Conservation (phyloP, 306 rosid species). For the Cyamopsis tetragonoloba region DNA sequence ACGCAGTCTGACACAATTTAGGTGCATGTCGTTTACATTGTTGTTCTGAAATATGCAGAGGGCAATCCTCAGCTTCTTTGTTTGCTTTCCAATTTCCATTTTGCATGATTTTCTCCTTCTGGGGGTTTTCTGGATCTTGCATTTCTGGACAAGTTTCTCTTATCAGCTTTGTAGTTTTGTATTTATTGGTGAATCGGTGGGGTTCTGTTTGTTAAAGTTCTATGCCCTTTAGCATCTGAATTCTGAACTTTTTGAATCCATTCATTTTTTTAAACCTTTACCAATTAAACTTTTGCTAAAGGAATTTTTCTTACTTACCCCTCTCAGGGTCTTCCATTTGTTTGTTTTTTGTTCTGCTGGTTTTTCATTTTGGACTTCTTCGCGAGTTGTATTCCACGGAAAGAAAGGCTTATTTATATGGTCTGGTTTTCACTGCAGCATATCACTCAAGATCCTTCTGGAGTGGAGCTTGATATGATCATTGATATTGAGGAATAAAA, state of each 20-base stretch:
- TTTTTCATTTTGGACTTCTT: slow-evolving; percentile 13
- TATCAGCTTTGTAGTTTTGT: slow-evolving; percentile 19
- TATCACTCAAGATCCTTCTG: slow-evolving; percentile 26
- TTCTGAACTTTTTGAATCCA: slow-evolving; percentile 25
- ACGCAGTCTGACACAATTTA: slow-evolving; percentile 29
- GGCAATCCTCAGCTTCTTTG: not conserved
- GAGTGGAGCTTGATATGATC: slow-evolving; percentile 37
- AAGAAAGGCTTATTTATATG: slow-evolving; percentile 19
- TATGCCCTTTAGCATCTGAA: slow-evolving; percentile 2
- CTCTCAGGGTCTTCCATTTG: not conserved
- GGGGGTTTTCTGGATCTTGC: slow-evolving; percentile 41
- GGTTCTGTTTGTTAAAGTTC: slow-evolving; percentile 8
- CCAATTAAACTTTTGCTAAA: not conserved
- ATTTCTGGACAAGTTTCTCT: slow-evolving; percentile 9
- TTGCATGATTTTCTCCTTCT: slow-evolving; percentile 19
- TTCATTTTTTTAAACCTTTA: slow-evolving; percentile 1
- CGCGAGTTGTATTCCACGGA: not conserved
- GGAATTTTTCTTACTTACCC: not conserved
- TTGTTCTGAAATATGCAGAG: slow-evolving; percentile 11
- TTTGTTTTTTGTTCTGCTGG: slow-evolving; percentile 18
- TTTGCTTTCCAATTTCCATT: not conserved
- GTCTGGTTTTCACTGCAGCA: slow-evolving; percentile 40
- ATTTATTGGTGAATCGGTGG: slow-evolving; percentile 19
- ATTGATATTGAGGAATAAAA: slow-evolving; percentile 30
- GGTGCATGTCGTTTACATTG: slow-evolving; percentile 20